These are phyloP conservation scores for Bifiguratus adelaidae DNA, from an alignment of 192 early-diverging fungal genomes.

Conservation along the genomic window DNA sequence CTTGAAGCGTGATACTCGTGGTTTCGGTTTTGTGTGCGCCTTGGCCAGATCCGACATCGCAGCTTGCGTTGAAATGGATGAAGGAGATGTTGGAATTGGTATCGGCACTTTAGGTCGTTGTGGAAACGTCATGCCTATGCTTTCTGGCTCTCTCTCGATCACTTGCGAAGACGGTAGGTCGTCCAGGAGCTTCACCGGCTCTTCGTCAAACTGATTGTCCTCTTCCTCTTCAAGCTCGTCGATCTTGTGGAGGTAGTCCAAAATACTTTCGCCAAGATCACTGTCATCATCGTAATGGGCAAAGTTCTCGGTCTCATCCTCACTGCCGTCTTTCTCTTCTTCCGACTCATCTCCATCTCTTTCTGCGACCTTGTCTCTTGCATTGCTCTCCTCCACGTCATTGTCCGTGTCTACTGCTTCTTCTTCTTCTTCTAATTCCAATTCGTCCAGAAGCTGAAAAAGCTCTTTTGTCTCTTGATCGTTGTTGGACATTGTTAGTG, in stretches of 20 bases:
- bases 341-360: slow-evolving; percentile 27
- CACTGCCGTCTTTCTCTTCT: slow-evolving; percentile 27
- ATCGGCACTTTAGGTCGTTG: neutral
- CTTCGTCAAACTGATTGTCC: slow-evolving; percentile 8
- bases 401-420: slow-evolving; percentile 19
- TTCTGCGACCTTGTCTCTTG: slow-evolving; percentile 23
- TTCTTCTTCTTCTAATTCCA: slow-evolving; percentile 65
- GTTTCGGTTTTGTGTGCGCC: slow-evolving; percentile 1
- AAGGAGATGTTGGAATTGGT: slow-evolving; percentile 11
- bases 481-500: slow-evolving; percentile 34
- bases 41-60: neutral
- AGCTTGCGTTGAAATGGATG: neutral
- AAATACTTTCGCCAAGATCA: slow-evolving; percentile 15
- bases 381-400: slow-evolving; percentile 24
- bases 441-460: slow-evolving; percentile 41
- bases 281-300: slow-evolving; percentile 34
- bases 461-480: slow-evolving; percentile 42
- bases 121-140: neutral
- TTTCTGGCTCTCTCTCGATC: neutral
- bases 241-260: slow-evolving; percentile 23
- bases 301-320: slow-evolving; percentile 28
- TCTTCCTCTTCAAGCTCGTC: slow-evolving; percentile 26
- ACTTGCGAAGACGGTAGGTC: too few species aligned
- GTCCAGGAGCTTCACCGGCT: slow-evolving; percentile 15
- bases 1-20: slow-evolving; percentile 20